Base-by-base conservation (phyloP, 1,284 basidiomycete species). In the Schizophyllum commune region DNA sequence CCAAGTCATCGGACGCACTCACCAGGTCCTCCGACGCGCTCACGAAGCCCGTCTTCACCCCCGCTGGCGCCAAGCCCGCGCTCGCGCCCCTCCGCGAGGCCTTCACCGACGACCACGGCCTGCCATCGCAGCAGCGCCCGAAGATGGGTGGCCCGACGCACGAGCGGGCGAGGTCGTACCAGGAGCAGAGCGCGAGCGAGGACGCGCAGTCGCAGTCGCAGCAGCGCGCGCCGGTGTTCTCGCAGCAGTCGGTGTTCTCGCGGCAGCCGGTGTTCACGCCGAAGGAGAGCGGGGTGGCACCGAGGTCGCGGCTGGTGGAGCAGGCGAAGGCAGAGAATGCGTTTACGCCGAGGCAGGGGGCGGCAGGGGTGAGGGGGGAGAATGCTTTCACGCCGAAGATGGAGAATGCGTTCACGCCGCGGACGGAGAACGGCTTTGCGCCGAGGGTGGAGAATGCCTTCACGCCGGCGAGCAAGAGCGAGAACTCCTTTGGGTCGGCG, bases 31-130 rank as follows among this genome's bases (percentile, higher is more conserved):
- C 39, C 59, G 67, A 17, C 75, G 73, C 27, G 85, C 80, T 83
- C 17, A 81, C 11, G 11, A 13, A 11, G 19, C 19, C 79, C 60
- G 85, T 85, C 2, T 87, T 86, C 67, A 85, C 82, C 1, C 85
- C 86, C 27, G 80, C 77, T 4, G 73, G 74, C 39, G 74, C 72
- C 56, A 79, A 75, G 69, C 61, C 72, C 61, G 59, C 73, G 57
- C 68, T 74, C 56, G 65, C 76, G 7, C 75, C 77, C 2, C 71
- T 78, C 59, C 74, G 75, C 39, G 77, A 82, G 52, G 75, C 77
- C 17, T 79, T 78, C 65, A 77, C 77, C 6, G 81, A 82, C 60
- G 77, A 79, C 62, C 75, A 75, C 60, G 77, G 75, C 58, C 75
- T 75, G 64, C 75, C 72, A 21, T 69, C 72, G 6, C 76, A 73